Conservation (phyloP, 129 eudicot genomes). For the Sambucus nigra region DNA sequence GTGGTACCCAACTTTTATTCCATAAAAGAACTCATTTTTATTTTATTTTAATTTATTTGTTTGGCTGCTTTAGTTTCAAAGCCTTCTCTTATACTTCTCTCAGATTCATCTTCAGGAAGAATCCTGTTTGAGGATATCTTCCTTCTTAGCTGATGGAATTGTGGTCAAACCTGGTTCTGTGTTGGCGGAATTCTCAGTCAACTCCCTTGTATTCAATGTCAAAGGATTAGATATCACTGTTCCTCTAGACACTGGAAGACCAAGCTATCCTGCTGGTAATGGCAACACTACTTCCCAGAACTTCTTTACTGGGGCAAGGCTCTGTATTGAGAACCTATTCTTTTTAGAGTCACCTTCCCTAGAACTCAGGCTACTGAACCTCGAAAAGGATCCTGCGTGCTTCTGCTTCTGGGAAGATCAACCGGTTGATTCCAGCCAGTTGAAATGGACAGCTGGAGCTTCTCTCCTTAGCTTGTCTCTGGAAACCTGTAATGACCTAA, state of each 20-base stretch:
- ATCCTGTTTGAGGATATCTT: slow-evolving; percentile 84
- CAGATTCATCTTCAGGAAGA: slow-evolving; percentile 98
- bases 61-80: slow-evolving; percentile 13
- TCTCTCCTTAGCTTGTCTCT: slow-evolving; percentile 54
- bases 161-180: slow-evolving; percentile 51
- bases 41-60: background rate
- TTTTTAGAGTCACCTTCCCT: slow-evolving; percentile 67
- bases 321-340: slow-evolving; percentile 65
- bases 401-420: slow-evolving; percentile 87
- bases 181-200: slow-evolving; percentile 61
- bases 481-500: slow-evolving; percentile 34
- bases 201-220: slow-evolving; percentile 47
- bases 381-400: slow-evolving; percentile 94
- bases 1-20: slow-evolving; percentile 36
- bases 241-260: slow-evolving; percentile 40
- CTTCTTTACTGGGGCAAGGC: slow-evolving; percentile 74
- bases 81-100: slow-evolving; percentile 10
- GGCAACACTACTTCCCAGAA: slow-evolving; percentile 18
- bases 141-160: slow-evolving; percentile 87
- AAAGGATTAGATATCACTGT: slow-evolving; percentile 66
- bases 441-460: slow-evolving; percentile 68
- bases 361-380: slow-evolving; percentile 52
- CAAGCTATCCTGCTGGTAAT: slow-evolving; percentile 11
- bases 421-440: slow-evolving; percentile 91
- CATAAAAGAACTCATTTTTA: background rate